Base-by-base conservation (phyloP, 2,329 filamentous ascomycete genomes). In the Trematosphaeria pertusa region DNA sequence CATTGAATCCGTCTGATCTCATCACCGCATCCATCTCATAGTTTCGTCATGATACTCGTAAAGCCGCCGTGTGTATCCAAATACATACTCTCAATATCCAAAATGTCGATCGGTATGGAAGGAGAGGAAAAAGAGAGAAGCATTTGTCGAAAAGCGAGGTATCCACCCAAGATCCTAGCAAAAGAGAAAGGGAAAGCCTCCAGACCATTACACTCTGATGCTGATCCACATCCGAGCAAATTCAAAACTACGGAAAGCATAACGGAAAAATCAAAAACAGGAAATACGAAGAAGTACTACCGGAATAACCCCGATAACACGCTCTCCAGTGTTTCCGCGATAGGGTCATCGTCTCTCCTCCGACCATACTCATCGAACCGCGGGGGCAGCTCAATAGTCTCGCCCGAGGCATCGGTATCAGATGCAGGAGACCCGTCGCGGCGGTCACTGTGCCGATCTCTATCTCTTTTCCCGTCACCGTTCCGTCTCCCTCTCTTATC, bases 301-400 rank as follows among this genome's bases (percentile, higher is more conserved):
- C 50, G 53, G 48, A 71, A 67, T 34, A 71, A 54, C 15, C 56
- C 56, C 37, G 50, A 51, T 34, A 73, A 48, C 17, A 73, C 59
- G 24, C 58, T 64, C 56, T 72, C 69, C 53, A 73, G 30, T 43
- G 54, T 63, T 11, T 68, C 62, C 26, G 66, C 70, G 12, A 70
- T 26, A 4, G 68, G 65, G 50, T 72, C 69, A 12, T 71, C 64
- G 1, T 49, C 56, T 46, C 47, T 62, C 43, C 46, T 48, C 18
- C 62, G 54, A 3, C 69, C 70, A 5, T 43, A 41, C n/a, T 67
- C 57, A 24, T 73, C 70, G 36, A 72, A 73, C 5, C 70, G 52
- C 9, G 64, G 62, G 2, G 69, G 69, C 5, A 73, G 50, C 30
- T 72, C 70, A 45, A 72, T 64, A 1, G 70, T 73, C 8, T 55